Evolutionary conservation across 192 early-diverging fungal genomes (phyloP), one percentile per base, ranked within the genome.

Genomic region (Paraglomus brasilianum): DNA sequence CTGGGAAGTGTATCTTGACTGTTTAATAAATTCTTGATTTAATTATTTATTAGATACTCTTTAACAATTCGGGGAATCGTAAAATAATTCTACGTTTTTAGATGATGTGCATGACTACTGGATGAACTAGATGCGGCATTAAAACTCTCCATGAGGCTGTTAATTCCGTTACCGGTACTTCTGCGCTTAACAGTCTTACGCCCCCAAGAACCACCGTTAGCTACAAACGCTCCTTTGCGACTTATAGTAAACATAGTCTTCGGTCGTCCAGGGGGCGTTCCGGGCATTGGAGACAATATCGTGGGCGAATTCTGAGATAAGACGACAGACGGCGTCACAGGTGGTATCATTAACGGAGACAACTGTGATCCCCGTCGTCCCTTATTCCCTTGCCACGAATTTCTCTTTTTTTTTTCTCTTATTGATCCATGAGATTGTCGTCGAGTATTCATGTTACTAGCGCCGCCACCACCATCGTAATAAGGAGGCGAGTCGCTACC

Each of bases 301-400:
- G 51, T 50, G 21, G 66, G 66, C 9, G 66, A 69, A 56, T 56
- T 69, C 15, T 69, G 36, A 17, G 66, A 69, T 30, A 69, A 49
- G 17, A 69, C 66, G n/a, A 69, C 52, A 24, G 66, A 69, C 15
- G 66, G 66, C 8, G 66, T 55, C 15, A 69, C 66, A n/a, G 66
- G 66, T 36, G 66, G 52, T 40, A 69, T 69, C 50, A 14, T 45
- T 44, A 69, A 56, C 13, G 66, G 66, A 22, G 66, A 6, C 49
- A 69, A 43, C 36, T 5, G 50, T 30, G 14, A 44, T 11, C 51
- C 14, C 52, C 66, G 66, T 15, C 66, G 51, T 21, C 36, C 21
- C 42, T 66, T 66, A n/a, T 4, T 66, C 30, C 64, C 64, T 55
- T 69, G 66, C n/a, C 52, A 22, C 40, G 66, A 56, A 56, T 22